A percentile compares a stretch with the other conserved stretches of the same genome.
These are phyloP conservation scores for Yamadazyma scolyti DNA, from an alignment of 805 yeast species.

Conservation along the genomic window DNA sequence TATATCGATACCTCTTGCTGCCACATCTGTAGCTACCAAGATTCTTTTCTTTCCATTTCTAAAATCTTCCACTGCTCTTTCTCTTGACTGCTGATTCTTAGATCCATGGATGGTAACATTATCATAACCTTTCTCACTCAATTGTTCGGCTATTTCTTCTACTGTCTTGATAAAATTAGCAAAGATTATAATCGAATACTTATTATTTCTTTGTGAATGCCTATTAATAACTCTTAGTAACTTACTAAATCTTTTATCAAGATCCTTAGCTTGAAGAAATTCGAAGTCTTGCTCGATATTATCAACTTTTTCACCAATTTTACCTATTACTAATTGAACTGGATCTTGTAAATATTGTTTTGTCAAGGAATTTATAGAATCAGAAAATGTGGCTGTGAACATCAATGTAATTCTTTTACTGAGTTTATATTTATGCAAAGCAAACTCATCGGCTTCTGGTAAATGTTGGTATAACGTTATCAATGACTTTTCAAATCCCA, in stretches of 20 bases:
- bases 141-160: slow-evolving; percentile 56
- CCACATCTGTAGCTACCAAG: slow-evolving; percentile 90
- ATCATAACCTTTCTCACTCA: slow-evolving; percentile 41
- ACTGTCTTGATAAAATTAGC: slow-evolving; percentile 75
- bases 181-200: slow-evolving; percentile 61
- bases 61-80: slow-evolving; percentile 62
- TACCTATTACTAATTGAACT: slow-evolving; percentile 64
- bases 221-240: slow-evolving; percentile 34
- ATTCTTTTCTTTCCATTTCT: slow-evolving; percentile 54
- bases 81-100: slow-evolving; percentile 81
- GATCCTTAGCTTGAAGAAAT: slow-evolving; percentile 17
- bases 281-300: slow-evolving; percentile 67
- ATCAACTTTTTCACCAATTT: slow-evolving; percentile 60
- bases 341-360: slow-evolving; percentile 60
- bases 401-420: slow-evolving; percentile 64
- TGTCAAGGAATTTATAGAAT: slow-evolving; percentile 64
- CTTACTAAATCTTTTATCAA: slow-evolving; percentile 37
- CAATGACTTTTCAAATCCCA: slow-evolving; percentile 88
- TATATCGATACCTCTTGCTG: slow-evolving; percentile 95
- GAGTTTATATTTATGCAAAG: slow-evolving; percentile 35
- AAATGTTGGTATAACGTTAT: slow-evolving; percentile 53
- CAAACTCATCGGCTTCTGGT: slow-evolving; percentile 33
- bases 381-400: slow-evolving; percentile 94
- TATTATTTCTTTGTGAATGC: slow-evolving; percentile 37
- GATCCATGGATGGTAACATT: slow-evolving; percentile 75